These are phyloP conservation scores for Pugionium dolabratum DNA, from an alignment of 345 rosid species.

Conservation along the genomic window DNA sequence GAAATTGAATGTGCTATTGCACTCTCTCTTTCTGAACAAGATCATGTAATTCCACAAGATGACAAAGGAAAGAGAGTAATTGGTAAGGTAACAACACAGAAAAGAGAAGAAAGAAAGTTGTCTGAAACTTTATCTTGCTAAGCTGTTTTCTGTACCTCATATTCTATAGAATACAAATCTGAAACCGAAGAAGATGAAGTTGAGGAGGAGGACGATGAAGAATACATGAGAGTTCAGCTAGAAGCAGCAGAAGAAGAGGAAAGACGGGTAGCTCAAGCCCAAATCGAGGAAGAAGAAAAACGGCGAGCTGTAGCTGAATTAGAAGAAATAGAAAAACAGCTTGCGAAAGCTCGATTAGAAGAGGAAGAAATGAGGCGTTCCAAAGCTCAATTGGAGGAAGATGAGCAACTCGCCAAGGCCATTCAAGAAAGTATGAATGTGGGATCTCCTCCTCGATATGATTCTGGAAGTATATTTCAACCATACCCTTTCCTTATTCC, in stretches of 20 bases:
- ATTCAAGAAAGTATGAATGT: constrained; percentile 73
- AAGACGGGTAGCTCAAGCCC: constrained; percentile 37
- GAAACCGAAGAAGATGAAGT: constrained; percentile 46
- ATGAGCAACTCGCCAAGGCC: constrained; percentile 85
- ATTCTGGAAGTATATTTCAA: constrained; percentile 48
- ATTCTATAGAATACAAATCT: constrained; percentile 50
- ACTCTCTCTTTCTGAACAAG: constrained; percentile 74
- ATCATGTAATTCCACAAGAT: constrained; percentile 59
- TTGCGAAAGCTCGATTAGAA: constrained; percentile 44
- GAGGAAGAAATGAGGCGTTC: constrained; percentile 48
- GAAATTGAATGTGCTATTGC: constrained; percentile 84
- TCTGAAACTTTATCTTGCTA: constrained; percentile 23
- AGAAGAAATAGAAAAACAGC: constrained; percentile 48
- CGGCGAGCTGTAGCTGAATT: constrained; percentile 38
- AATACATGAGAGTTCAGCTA: constrained; percentile 36
- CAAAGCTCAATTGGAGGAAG: constrained; percentile 80
- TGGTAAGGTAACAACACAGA: constrained; percentile 50
- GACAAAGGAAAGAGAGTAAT: constrained; percentile 72
- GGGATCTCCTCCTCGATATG: constrained; percentile 62
- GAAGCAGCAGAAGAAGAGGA: constrained; percentile 44
- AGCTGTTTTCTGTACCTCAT: constrained; percentile 4
- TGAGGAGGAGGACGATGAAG: constrained; percentile 39
- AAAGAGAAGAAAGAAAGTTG: not conserved
- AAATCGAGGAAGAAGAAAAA: constrained; percentile 50
- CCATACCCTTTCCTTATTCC: constrained; percentile 60